Percentiles rank a stretch among this genome's conserved stretches.
Conservation (phyloP, 2,329 filamentous ascomycete genomes). For the Diplodia scrobiculata region DNA sequence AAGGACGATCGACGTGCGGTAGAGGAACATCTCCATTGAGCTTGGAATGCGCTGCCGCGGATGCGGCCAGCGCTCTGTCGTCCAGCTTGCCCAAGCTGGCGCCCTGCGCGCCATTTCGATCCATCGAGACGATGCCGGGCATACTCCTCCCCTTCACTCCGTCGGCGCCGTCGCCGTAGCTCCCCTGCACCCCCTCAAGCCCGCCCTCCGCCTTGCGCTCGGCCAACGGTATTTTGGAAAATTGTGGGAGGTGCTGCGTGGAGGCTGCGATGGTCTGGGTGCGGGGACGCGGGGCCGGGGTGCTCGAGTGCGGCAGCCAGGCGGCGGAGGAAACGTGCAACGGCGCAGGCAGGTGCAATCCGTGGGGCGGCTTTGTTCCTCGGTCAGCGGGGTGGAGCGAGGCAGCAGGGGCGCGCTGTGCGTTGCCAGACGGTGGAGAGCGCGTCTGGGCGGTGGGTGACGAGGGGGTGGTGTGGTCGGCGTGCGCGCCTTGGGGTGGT, state of each 20-base stretch:
- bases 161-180: constrained; percentile 40
- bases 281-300: constrained; percentile 24
- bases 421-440: neutral
- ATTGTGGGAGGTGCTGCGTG: constrained; percentile 12
- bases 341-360: constrained; percentile 21
- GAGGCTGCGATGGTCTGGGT: constrained; percentile 6
- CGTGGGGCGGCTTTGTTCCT: constrained; percentile 22
- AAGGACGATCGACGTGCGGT: constrained; percentile 26
- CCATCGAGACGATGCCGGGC: constrained; percentile 55
- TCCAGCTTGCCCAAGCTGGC: constrained; percentile 34
- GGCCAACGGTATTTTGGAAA: constrained; percentile 28
- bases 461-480: neutral
- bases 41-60: constrained; percentile 18
- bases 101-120: constrained; percentile 47
- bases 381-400: constrained; percentile 3
- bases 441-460: neutral
- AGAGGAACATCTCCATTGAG: constrained; percentile 25
- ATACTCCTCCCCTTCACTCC: constrained; percentile 45
- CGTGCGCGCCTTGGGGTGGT: constrained; percentile 21
- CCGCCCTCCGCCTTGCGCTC: constrained; percentile 28
- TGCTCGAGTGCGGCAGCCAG: constrained; percentile 23
- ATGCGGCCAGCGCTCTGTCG: constrained; percentile 9
- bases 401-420: constrained; percentile 6
- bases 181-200: constrained; percentile 30
- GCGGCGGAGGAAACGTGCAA: constrained; percentile 25